phyloP scores from a whole-genome alignment of 2,329 filamentous ascomycete genomes.

The Sporothrix pseudoabietina region DNA sequence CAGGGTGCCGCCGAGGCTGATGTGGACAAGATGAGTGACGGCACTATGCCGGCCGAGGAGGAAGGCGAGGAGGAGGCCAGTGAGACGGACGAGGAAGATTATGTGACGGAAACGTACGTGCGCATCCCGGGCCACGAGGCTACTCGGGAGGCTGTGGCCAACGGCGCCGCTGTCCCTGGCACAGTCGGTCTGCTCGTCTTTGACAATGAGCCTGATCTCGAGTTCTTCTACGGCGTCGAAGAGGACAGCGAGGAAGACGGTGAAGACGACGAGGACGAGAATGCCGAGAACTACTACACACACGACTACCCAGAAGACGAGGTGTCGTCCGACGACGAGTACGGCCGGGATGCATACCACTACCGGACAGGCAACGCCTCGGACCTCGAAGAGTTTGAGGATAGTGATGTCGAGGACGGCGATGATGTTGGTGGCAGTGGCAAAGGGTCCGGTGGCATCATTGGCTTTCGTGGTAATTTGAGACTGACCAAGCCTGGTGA shows the following conservation, averaged over 20 bases:
- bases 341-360: constrained; percentile 57
- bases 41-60: constrained; percentile 39
- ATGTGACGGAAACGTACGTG: constrained; percentile 66
- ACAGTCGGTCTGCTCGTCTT: constrained; percentile 60
- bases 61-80: constrained; percentile 47
- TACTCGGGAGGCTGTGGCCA: constrained; percentile 44
- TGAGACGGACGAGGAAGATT: constrained; percentile 57
- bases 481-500: constrained; percentile 13
- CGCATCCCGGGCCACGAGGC: constrained; percentile 53
- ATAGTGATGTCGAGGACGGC: constrained; percentile 45
- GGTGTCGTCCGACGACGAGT: constrained; percentile 70
- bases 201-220: constrained; percentile 59
- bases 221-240: constrained; percentile 62
- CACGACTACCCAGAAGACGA: constrained; percentile 83
- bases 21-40: constrained; percentile 44
- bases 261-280: constrained; percentile 66
- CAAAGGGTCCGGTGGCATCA: not conserved
- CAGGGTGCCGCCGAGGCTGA: constrained; percentile 30
- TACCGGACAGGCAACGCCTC: constrained; percentile 58
- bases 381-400: constrained; percentile 57
- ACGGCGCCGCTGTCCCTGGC: constrained; percentile 46
- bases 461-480: not conserved
- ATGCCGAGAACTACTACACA: constrained; percentile 76
- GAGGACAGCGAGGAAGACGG: constrained; percentile 64
- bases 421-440: constrained; percentile 36